Percentiles rank a stretch among this genome's conserved stretches.
phyloP scores from a whole-genome alignment of 2,329 filamentous ascomycete species.

The Pyrenophora teres region DNA sequence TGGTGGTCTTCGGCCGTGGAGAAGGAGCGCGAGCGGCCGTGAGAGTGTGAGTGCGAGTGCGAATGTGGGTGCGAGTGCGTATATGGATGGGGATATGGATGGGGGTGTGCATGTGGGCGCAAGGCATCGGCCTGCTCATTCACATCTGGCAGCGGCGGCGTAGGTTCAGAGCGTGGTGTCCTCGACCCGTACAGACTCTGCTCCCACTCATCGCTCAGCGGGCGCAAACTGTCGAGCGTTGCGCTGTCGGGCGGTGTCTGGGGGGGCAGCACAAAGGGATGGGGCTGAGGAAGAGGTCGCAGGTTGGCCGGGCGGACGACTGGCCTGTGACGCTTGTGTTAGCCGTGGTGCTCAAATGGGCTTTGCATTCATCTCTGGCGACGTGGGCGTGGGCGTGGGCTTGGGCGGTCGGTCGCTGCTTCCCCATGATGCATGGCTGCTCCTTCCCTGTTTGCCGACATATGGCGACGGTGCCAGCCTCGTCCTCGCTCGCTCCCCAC shows the following conservation, averaged over 20 bases:
- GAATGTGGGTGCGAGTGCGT: conserved; percentile 17
- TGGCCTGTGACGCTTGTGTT: conserved; percentile 35
- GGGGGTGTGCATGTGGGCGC: background rate
- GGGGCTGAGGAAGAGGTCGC: conserved; percentile 38
- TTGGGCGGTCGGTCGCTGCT: background rate
- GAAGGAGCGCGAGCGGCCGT: conserved; percentile 70
- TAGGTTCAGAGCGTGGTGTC: conserved; percentile 36
- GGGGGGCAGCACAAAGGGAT: conserved; percentile 48
- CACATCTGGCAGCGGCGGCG: conserved; percentile 26
- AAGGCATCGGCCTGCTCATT: conserved; percentile 21
- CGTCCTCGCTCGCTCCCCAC: background rate
- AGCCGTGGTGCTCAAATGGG: conserved; percentile 6
- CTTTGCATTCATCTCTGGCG: too few species aligned
- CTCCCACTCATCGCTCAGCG: conserved; percentile 45
- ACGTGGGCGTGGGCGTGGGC: background rate
- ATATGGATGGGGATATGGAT: background rate
- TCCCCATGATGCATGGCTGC: background rate
- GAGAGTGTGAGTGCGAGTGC: conserved; percentile 27
- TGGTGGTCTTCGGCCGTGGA: conserved; percentile 72
- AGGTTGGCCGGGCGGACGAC: conserved; percentile 44
- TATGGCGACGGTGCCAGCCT: background rate
- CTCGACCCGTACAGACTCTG: conserved; percentile 43
- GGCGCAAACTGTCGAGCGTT: conserved; percentile 36
- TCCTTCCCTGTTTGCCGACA: background rate
- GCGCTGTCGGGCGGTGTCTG: conserved; percentile 47